These are phyloP conservation scores for Podila epigama DNA, from an alignment of 192 early-diverging fungal species.

Conservation along the genomic window DNA sequence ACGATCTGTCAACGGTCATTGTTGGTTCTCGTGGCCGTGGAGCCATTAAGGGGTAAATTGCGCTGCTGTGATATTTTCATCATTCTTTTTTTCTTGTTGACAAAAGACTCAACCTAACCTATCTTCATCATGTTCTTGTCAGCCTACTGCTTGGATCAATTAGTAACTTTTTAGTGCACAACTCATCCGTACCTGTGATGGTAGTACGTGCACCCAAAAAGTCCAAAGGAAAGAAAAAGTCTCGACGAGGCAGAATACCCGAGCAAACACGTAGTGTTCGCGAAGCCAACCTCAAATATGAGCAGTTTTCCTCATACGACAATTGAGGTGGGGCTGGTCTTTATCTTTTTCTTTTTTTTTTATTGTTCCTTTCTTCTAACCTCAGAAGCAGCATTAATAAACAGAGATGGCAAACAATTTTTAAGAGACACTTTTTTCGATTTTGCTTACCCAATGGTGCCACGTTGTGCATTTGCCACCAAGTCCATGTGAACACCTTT, in stretches of 20 bases:
- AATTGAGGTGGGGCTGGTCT: too few species aligned
- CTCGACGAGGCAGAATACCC: constrained; percentile 1
- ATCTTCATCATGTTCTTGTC: not conserved
- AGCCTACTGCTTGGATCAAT: constrained; percentile 60
- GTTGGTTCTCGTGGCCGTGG: constrained; percentile 56
- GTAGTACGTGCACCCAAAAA: constrained; percentile 55
- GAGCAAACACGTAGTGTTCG: constrained; percentile 35
- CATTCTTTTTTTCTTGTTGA: not conserved
- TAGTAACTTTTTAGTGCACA: constrained; percentile 61
- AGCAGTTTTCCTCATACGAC: constrained; percentile 24
- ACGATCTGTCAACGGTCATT: constrained; percentile 53
- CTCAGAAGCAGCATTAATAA: too few species aligned
- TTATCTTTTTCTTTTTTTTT: too few species aligned
- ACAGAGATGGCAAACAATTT: too few species aligned
- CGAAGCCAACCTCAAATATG: constrained; percentile 40
- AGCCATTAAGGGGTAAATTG: constrained; percentile 51
- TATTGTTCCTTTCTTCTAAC: too few species aligned
- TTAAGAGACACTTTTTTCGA: too few species aligned
- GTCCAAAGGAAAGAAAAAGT: constrained; percentile 45
- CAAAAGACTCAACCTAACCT: not conserved
- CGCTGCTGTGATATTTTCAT: not conserved
- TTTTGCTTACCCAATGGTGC: too few species aligned
- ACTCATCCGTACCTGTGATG: constrained; percentile 59
- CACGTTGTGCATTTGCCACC: too few species aligned
- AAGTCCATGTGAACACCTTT: too few species aligned